Conservation (phyloP, 805 yeast genomes). For the Jamesozyma lodderae region DNA sequence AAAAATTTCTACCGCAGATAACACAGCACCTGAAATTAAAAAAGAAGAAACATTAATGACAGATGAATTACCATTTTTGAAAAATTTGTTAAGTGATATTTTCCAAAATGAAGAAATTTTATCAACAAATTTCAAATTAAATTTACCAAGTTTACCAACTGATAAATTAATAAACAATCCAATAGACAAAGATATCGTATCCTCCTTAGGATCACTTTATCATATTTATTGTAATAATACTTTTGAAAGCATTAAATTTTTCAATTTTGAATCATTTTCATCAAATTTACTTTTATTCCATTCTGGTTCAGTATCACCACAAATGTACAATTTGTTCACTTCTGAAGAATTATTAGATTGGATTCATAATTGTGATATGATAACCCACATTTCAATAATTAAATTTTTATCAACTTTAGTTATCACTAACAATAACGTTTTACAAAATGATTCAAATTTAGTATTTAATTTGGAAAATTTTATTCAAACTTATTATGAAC, state of each 20-base stretch:
- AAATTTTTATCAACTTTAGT: conserved; percentile 55
- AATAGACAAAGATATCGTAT: conserved; percentile 48
- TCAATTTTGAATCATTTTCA: conserved; percentile 56
- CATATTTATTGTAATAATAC: conserved; percentile 53
- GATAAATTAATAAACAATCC: conserved; percentile 30
- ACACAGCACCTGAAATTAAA: neutral
- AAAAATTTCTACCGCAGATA: neutral
- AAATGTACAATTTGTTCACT: conserved; percentile 50
- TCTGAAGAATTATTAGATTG: conserved; percentile 45
- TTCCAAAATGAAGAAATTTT: conserved; percentile 6
- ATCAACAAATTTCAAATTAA: conserved; percentile 15
- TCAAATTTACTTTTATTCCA: conserved; percentile 45
- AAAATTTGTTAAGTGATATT: conserved; percentile 2
- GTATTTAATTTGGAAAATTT: conserved; percentile 46
- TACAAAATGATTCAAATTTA: conserved; percentile 30
- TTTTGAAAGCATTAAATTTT: conserved; percentile 55
- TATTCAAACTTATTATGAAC: conserved; percentile 40
- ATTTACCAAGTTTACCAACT: conserved; percentile 32
- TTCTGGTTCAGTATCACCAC: conserved; percentile 46
- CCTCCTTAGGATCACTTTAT: conserved; percentile 54
- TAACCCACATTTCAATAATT: conserved; percentile 47
- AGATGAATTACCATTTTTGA: conserved; percentile 2
- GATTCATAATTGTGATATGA: conserved; percentile 58
- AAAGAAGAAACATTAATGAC: neutral
- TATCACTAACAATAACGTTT: conserved; percentile 31